Percentiles rank a stretch among this genome's conserved stretches.
Conservation (phyloP, 1,139 yeast species). For the Blastobotrys capitulatus region DNA sequence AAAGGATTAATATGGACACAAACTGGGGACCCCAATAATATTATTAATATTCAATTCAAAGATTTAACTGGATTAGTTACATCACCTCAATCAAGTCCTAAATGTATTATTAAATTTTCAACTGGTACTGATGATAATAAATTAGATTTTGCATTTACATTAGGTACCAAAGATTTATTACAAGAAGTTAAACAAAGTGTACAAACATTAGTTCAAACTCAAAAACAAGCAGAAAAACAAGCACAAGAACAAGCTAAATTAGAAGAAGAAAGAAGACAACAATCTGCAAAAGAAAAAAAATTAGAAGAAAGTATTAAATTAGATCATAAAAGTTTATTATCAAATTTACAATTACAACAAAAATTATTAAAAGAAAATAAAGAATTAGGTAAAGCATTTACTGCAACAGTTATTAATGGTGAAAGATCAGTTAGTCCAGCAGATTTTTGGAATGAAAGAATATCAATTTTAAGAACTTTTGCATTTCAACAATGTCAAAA, state of each 20-base stretch:
- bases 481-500: conserved; percentile 82
- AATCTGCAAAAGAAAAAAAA: conserved; percentile 24
- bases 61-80: conserved; percentile 47
- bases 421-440: conserved; percentile 59
- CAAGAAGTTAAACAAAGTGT: conserved; percentile 63
- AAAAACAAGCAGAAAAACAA: conserved; percentile 47
- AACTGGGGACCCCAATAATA: conserved; percentile 14
- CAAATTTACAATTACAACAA: conserved; percentile 75
- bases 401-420: conserved; percentile 79
- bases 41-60: conserved; percentile 15
- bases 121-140: conserved; percentile 39
- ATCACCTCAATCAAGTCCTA: conserved; percentile 63
- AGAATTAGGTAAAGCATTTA: conserved; percentile 66
- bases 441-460: conserved; percentile 84
- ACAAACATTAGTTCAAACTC: conserved; percentile 51
- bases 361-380: conserved; percentile 65
- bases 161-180: conserved; percentile 65
- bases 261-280: conserved; percentile 19
- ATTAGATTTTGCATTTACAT: conserved; percentile 47
- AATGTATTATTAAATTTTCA: conserved; percentile 58
- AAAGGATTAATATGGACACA: conserved; percentile 21
- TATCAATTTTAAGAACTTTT: conserved; percentile 74
- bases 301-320: conserved; percentile 33
- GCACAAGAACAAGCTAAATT: conserved; percentile 26
- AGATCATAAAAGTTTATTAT: conserved; percentile 42